A percentile compares a stretch with the other conserved stretches of the same genome.
These are phyloP conservation scores for Theobroma cacao DNA, from an alignment of 345 rosid genomes.

Conservation along the genomic window DNA sequence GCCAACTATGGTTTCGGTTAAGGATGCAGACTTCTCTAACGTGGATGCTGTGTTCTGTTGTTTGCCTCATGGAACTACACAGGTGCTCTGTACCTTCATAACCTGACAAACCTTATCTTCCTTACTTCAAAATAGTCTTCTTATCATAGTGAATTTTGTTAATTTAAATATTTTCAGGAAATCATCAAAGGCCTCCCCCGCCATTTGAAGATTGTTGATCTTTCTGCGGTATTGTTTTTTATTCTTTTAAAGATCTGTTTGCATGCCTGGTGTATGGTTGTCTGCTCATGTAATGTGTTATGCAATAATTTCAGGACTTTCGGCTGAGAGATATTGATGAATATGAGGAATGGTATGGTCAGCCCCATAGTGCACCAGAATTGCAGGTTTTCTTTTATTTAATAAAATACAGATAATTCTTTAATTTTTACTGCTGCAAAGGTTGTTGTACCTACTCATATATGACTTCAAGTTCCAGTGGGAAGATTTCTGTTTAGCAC, in stretches of 20 bases:
- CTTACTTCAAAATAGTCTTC: not conserved
- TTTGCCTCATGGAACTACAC: conserved; percentile 96
- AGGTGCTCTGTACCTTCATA: conserved; percentile 41
- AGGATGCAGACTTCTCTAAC: conserved; percentile 74
- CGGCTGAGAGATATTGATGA: conserved; percentile 66
- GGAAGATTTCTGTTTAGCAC: not conserved
- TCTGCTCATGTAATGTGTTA: conserved; percentile 12
- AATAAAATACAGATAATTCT: not conserved
- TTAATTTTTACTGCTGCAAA: not conserved
- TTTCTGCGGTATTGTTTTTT: conserved; percentile 71
- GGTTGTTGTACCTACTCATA: not conserved
- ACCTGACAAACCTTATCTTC: not conserved
- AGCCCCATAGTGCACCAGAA: conserved; percentile 78
- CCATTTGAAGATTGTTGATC: conserved; percentile 79
- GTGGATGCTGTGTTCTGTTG: conserved; percentile 98
- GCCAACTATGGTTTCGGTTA: conserved; percentile 66
- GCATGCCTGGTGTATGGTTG: not conserved
- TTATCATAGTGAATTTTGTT: not conserved
- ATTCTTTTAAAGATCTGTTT: conserved; percentile 6
- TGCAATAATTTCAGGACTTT: conserved; percentile 51
- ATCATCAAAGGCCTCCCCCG: conserved; percentile 79
- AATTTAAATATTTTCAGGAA: conserved; percentile 43
- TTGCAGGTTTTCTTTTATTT: conserved; percentile 55
- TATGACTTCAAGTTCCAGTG: not conserved
- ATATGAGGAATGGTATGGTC: conserved; percentile 98